phyloP scores from a whole-genome alignment of 495 filamentous ascomycete genomes.

The Talaromyces proteolyticus region DNA sequence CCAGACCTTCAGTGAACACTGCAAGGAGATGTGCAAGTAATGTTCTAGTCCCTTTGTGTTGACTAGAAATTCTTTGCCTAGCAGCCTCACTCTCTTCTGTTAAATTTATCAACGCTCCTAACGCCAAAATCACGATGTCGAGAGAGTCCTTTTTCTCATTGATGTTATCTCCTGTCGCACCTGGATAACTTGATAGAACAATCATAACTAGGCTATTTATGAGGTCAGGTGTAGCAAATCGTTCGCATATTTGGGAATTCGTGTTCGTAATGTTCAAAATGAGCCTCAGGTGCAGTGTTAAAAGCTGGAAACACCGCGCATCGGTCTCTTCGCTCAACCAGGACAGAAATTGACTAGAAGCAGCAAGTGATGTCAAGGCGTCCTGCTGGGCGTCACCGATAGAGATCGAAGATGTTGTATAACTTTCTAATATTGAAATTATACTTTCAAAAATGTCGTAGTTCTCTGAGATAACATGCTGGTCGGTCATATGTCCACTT shows the following conservation, averaged over 20 bases:
- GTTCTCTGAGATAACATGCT: neutral
- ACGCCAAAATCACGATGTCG: slow-evolving; percentile 68
- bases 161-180: slow-evolving; percentile 32
- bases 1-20: slow-evolving; percentile 31
- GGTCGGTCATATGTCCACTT: neutral
- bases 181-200: slow-evolving; percentile 31
- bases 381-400: slow-evolving; percentile 16
- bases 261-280: slow-evolving; percentile 87
- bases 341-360: slow-evolving; percentile 21
- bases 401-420: slow-evolving; percentile 25
- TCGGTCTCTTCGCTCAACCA: slow-evolving; percentile 5
- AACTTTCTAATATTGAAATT: slow-evolving; percentile 62
- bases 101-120: slow-evolving; percentile 87
- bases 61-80: slow-evolving; percentile 29
- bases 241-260: slow-evolving; percentile 57
- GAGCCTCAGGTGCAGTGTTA: slow-evolving; percentile 53
- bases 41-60: slow-evolving; percentile 12
- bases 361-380: slow-evolving; percentile 21
- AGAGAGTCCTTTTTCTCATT: slow-evolving; percentile 44
- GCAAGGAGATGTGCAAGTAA: slow-evolving; percentile 37
- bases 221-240: slow-evolving; percentile 54
- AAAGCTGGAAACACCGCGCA: slow-evolving; percentile 13
- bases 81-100: slow-evolving; percentile 65
- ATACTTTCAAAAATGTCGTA: slow-evolving; percentile 24
- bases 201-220: slow-evolving; percentile 50